Evolutionary conservation across 2,329 filamentous ascomycete genomes (phyloP).

Genomic region (Mycosphaerelloides madeirae): DNA sequence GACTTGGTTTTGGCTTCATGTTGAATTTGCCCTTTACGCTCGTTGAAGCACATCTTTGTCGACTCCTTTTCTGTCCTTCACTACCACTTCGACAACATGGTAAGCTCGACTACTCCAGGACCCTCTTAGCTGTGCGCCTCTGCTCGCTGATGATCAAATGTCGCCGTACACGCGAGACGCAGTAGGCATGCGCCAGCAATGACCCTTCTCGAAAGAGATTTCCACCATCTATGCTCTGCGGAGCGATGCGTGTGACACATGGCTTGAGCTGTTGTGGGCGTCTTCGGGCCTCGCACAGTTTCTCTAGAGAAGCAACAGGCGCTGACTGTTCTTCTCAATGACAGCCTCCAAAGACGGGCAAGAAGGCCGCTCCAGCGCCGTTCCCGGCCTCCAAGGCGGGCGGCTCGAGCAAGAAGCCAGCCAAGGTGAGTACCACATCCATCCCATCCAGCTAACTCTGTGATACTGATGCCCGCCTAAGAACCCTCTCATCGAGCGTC

Average conservation of each 20-base stretch:
- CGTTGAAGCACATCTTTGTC: conserved; percentile 7
- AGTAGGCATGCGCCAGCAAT: conserved; percentile 22
- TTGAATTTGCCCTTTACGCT: conserved; percentile 8
- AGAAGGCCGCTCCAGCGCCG: conserved; percentile 96
- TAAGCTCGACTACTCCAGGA: conserved; percentile 16
- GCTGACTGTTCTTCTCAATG: conserved; percentile 99
- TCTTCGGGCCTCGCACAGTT: conserved; percentile 55
- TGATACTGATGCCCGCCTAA: conserved; percentile 37
- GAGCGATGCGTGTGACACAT: conserved; percentile 27
- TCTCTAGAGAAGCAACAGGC: conserved; percentile 90
- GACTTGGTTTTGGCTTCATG: no score
- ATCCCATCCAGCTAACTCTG: not conserved
- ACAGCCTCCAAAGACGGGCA: conserved; percentile 93
- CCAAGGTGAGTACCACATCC: conserved; percentile 68
- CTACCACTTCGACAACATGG: conserved; percentile 20
- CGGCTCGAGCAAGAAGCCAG: conserved; percentile 77
- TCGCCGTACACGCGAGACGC: conserved; percentile 13
- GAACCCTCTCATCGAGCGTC: conserved; percentile 99
- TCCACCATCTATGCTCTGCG: conserved; percentile 23
- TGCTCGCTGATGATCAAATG: conserved; percentile 21
- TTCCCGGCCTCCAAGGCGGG: conserved; percentile 92
- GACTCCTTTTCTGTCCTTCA: conserved; percentile 3
- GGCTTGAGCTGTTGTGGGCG: conserved; percentile 51
- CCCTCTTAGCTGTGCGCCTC: conserved; percentile 18
- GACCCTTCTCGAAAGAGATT: conserved; percentile 6